Base-by-base conservation (phyloP, 2,329 filamentous ascomycete genomes). In the Penicillium hesseltinei region DNA sequence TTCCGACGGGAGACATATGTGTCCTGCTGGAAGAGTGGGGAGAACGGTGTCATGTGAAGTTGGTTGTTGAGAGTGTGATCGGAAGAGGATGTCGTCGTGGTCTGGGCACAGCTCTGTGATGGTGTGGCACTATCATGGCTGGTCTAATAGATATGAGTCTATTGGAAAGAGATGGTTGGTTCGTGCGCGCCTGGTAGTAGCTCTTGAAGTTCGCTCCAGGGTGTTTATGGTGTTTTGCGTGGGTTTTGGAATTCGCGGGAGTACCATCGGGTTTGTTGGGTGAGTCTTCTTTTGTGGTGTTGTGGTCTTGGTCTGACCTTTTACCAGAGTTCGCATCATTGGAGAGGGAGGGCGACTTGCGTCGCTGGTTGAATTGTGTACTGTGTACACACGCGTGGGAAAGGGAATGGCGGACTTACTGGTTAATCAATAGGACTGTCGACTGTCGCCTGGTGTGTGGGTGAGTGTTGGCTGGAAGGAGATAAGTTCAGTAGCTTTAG, bases 321-420 rank as follows among this genome's bases (percentile, higher is more conserved):
- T 78, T 78, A 78, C 75, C 75, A 78, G 70, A 52, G 65, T 63
- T 71, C 56, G 58, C 75, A 77, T 78, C 75, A 76, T 72, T 57
- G 74, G 75, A 77, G 73, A 71, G 46, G 36, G 36, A 35, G 36
- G 40, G 29, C 46, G 43, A 21, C 27, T 46, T 35, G 47, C 27
- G 48, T 47, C 51, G 42, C 15, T 27, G 35, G 29, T 35, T 13
- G 46, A 33, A 43, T 25, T 29, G 44, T 17, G 25, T 11, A 49
- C 8, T 40, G 36, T 27, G 36, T 10, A 6, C 3, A 29, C 27
- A 46, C 17, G 29, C 4, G 19, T 23, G 31, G 33, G 23, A 19
- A 21, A 53, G 36, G 36, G 29, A 40, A 21, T 31, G 23, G 23
- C 25, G 39, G 9, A 46, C 56, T 58, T 57, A 62, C 60, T 39